phyloP scores from a whole-genome alignment of 345 rosid genomes.

The Heritiera littoralis region DNA sequence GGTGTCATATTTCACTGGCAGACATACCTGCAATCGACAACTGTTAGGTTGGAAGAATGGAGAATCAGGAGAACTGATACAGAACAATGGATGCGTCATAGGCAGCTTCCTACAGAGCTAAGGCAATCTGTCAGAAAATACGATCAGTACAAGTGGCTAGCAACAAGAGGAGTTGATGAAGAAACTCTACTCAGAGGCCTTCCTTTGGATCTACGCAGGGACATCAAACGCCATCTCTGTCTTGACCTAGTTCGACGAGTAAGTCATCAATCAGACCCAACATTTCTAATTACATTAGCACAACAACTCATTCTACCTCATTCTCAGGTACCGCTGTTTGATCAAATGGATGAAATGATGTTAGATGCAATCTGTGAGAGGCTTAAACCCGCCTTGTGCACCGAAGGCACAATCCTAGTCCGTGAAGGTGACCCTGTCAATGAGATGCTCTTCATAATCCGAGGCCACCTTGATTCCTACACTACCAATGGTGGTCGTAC shows the following conservation, averaged over 20 bases:
- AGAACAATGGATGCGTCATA: constrained; percentile 94
- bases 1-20: constrained; percentile 31
- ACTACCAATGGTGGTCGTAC: constrained; percentile 90
- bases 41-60: constrained; percentile 85
- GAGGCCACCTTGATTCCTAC: constrained; percentile 86
- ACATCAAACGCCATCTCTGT: constrained; percentile 89
- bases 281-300: neutral
- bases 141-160: constrained; percentile 86
- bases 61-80: constrained; percentile 87
- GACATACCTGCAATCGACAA: constrained; percentile 84
- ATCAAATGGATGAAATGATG: constrained; percentile 93
- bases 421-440: constrained; percentile 95
- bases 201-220: constrained; percentile 79
- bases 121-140: constrained; percentile 67
- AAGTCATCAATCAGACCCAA: constrained; percentile 31
- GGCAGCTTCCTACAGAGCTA: constrained; percentile 75
- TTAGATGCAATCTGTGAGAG: constrained; percentile 92
- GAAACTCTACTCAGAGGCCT: constrained; percentile 74
- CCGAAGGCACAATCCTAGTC: constrained; percentile 70
- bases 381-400: constrained; percentile 73
- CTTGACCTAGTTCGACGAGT: constrained; percentile 87
- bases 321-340: constrained; percentile 77
- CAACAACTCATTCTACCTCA: no score
- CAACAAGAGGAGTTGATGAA: constrained; percentile 89
- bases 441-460: constrained; percentile 86